Conservation (phyloP, 495 filamentous ascomycete genomes). For the Cairneyella variabilis region DNA sequence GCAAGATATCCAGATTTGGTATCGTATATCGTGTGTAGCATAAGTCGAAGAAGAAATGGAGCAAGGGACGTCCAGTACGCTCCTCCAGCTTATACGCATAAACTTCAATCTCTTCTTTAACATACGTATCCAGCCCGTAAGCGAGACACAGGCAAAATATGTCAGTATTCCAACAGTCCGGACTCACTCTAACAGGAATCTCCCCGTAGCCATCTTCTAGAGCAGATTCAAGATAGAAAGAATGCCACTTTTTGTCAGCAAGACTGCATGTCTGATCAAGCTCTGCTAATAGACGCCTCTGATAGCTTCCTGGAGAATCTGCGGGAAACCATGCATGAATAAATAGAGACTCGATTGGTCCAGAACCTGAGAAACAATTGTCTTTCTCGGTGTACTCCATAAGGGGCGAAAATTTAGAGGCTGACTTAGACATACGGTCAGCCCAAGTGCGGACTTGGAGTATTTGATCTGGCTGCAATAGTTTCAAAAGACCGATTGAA, state of each 20-base stretch:
- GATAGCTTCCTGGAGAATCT: neutral
- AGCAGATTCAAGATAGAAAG: conserved; percentile 8
- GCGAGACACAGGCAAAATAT: conserved; percentile 4
- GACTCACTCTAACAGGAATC: conserved; percentile 5
- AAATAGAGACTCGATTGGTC: neutral
- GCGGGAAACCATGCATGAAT: neutral
- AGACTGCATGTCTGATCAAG: conserved; percentile 3
- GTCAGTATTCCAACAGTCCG: conserved; percentile 5
- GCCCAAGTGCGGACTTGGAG: neutral
- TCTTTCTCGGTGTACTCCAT: neutral
- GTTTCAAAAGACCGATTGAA: conserved; percentile 1
- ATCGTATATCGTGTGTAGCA: conserved; percentile 1
- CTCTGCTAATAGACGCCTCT: conserved; percentile 4
- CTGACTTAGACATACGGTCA: neutral
- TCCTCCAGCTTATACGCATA: conserved; percentile 4
- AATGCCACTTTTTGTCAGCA: conserved; percentile 7
- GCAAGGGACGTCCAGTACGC: neutral
- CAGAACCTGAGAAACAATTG: neutral
- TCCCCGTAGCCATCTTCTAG: neutral
- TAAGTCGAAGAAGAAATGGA: conserved; percentile 5
- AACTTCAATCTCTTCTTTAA: conserved; percentile 5
- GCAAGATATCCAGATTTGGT: conserved; percentile 2
- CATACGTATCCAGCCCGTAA: conserved; percentile 6
- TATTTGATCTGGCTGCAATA: conserved; percentile 10
- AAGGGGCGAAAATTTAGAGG: neutral